Evolutionary conservation across 2,329 filamentous ascomycete species (phyloP).

Genomic region (Cytospora paraplurivora): DNA sequence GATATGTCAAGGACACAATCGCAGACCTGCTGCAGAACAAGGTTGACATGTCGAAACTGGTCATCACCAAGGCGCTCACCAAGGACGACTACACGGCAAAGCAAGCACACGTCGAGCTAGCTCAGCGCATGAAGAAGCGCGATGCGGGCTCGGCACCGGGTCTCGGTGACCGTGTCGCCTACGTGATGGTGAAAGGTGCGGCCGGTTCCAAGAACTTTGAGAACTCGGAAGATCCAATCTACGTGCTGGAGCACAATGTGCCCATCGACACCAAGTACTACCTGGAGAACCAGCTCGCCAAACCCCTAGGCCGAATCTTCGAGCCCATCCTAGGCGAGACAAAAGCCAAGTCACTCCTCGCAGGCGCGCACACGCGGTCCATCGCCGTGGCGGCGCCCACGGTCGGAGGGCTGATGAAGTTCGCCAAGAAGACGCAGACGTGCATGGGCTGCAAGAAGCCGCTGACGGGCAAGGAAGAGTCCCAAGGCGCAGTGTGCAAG

Average conservation of each 20-base stretch:
- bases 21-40: conserved; percentile 96
- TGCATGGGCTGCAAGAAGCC: conserved; percentile 99
- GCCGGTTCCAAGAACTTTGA: conserved; percentile 94
- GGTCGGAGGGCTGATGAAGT: conserved; percentile 95
- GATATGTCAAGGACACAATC: conserved; percentile 95
- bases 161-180: conserved; percentile 93
- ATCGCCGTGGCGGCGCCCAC: conserved; percentile 91
- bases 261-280: conserved; percentile 99
- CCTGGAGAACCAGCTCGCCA: conserved; percentile 95
- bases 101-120: conserved; percentile 94
- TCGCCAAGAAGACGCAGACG: conserved; percentile 94
- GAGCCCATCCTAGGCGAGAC: conserved; percentile 96
- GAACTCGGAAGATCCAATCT: conserved; percentile 95
- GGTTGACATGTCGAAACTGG: conserved; percentile 97
- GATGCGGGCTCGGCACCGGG: conserved; percentile 91
- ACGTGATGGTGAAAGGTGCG: conserved; percentile 94
- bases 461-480: conserved; percentile 76
- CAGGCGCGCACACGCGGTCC: conserved; percentile 90
- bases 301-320: conserved; percentile 92
- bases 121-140: conserved; percentile 94
- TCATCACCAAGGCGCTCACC: conserved; percentile 95
- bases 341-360: conserved; percentile 82
- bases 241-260: conserved; percentile 94
- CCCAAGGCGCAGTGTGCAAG: conserved; percentile 81
- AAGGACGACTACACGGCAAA: conserved; percentile 89